Base-by-base conservation (phyloP, 2,329 filamentous ascomycete genomes). In the Colletotrichum acutatum region DNA sequence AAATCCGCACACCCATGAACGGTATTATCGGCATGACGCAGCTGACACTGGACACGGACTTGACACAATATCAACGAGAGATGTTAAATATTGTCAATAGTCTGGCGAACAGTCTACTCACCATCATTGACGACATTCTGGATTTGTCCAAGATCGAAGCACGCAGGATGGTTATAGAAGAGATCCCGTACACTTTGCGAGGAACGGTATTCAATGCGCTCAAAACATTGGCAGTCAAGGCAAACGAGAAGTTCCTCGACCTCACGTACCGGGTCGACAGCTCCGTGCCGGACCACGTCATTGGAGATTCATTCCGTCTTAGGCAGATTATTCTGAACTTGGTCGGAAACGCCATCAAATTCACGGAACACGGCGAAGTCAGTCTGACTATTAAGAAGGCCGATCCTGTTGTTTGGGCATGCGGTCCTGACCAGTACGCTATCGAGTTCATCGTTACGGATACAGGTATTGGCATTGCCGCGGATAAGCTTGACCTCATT, bases 61-160 rank as follows among this genome's bases (percentile, higher is more conserved):
- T 99, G 71, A 98, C 95, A 58, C 94, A 95, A 79, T 97, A 98
- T 79, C 97, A 98, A 79, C 92, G 97, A 77, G 97, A 99, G 84
- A 98, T 98, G 96, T 86, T 98, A 82, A 98, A 98, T 78, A 98
- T 98, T 79, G 96, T 99, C 77, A 96, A 98, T 84, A 97, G 97
- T 79, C 87, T 98, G 77, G 97, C 96, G 76, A 98, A 98, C 85
- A 98, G 96, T 84, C 86, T 99, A 78, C 86, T 99, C 78, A 98
- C 96, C 62, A 98, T 99, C 78, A 98, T 99, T 79, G 96, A 99
- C 81, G 91, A 93, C 79, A 93, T 93, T 79, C 81, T 93, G 76
- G 91, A 93, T 86, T 83, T 93, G 77, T 93, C 91, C 75, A 93
- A 93, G 87, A 93, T 99, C 77, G 97, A 98, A 84, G 97, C 97